A percentile compares a stretch with the other conserved stretches of the same genome.
Conservation (phyloP, 306 rosid species). For the Prosopis cineraria region DNA sequence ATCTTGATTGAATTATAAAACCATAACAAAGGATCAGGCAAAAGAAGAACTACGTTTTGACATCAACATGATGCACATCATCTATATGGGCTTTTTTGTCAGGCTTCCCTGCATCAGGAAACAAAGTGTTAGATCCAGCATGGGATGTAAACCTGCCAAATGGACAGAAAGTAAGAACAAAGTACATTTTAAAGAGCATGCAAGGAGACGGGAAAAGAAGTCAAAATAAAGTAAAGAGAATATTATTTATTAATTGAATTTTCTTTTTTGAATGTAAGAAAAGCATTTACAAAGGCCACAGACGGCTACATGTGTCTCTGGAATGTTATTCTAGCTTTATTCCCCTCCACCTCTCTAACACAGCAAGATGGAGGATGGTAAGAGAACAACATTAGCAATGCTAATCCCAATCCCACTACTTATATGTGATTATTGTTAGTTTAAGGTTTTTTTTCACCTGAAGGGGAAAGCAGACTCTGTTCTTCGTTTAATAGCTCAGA, state of each 20-base stretch:
- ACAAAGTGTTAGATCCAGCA: conserved; percentile 6
- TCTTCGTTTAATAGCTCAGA: not conserved
- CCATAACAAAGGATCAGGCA: not conserved
- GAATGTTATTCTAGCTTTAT: not conserved
- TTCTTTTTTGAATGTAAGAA: not conserved
- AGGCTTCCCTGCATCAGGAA: conserved; percentile 63
- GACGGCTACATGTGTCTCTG: not conserved
- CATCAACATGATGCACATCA: conserved; percentile 54
- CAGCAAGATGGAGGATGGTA: not conserved
- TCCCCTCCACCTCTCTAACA: not conserved
- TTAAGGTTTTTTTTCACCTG: not conserved
- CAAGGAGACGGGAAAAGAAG: not conserved
- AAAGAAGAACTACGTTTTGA: conserved; percentile 58
- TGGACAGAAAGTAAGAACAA: not conserved
- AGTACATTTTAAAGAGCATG: conserved; percentile 17
- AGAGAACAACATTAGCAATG: not conserved
- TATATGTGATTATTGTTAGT: not conserved
- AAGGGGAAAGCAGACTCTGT: not conserved
- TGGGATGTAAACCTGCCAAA: not conserved
- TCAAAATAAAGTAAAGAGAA: not conserved
- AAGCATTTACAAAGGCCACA: not conserved
- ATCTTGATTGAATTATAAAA: not conserved
- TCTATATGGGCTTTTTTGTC: conserved; percentile 53
- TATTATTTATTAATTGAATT: not conserved
- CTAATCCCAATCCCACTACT: too few relatives aligned